Base-by-base conservation (phyloP, 2,329 filamentous ascomycete genomes). In the Aureobasidium uvarum region DNA sequence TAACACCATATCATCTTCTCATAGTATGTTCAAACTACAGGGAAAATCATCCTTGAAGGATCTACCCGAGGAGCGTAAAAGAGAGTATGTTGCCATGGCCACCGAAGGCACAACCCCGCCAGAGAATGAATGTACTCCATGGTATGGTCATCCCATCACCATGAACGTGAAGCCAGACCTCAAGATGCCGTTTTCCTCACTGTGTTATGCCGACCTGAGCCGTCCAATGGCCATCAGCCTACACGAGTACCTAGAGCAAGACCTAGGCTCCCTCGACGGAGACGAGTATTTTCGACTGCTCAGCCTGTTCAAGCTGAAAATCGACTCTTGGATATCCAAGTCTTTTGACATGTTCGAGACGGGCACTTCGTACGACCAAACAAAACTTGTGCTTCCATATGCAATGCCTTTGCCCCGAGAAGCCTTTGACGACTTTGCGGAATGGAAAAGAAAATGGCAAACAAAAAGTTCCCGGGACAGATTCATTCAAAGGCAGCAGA, bases 271-370 rank as follows among this genome's bases (percentile, higher is more conserved):
- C n/a, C 23, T 59, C 28, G 41, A 46, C 13, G 55, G 55, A 38
- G 55, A 59, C 41, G 55, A 59, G 10, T 59, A 59, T 23, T 5
- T 59, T 11, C 55, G 55, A 20, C 41, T 59, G 2, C 7, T 59
- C 25, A 46, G 41, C 23, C 41, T 59, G 2, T 59, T 33, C 39
- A 23, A 46, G 14, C 5, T 56, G 1, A 3, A 25, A 4, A 41
- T 16, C 1, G 20, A 56, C 3, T 4, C 6, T 13, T 56, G 23
- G 38, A 2, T 56, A 11, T 11, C 11, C 10, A 10, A 28, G 3
- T 13, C 54, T 7, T 56, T 43, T 10, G 7, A 13, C 1, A 8
- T 3, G 10, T 56, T 56, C 25, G 16, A 56, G 3, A 20, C 6
- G 13, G 25, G 10, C 1, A 16, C 6, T 0, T 28, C 36, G 3